Conservation (phyloP, 139 green algal genomes). For the Chlorella sp. region DNA sequence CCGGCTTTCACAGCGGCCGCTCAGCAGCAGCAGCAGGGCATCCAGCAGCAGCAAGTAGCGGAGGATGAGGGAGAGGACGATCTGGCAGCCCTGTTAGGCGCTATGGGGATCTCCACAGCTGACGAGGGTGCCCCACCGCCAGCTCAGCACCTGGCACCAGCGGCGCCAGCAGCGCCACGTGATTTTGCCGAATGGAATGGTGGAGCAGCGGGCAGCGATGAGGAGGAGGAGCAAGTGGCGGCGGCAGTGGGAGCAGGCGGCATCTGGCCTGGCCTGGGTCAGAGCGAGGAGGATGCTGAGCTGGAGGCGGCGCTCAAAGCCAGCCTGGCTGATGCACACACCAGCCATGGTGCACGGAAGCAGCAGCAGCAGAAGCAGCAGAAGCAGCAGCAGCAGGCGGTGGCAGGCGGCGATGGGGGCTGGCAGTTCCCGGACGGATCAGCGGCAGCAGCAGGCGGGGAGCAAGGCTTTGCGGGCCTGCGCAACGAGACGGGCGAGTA, state of each 20-base stretch:
- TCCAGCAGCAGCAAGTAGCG: neutral
- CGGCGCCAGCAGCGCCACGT: too few species aligned
- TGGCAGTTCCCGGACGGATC: too few species aligned
- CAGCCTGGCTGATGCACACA: neutral
- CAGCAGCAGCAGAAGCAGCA: neutral
- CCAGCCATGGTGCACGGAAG: neutral
- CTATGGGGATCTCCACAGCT: neutral
- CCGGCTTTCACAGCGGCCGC: neutral
- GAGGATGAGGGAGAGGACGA: neutral
- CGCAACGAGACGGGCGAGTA: constrained; percentile 78
- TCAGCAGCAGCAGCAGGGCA: neutral
- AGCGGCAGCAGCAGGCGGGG: neutral
- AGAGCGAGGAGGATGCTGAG: neutral
- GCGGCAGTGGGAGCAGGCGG: neutral
- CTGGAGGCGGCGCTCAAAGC: neutral
- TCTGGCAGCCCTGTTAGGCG: neutral
- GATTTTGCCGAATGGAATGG: neutral
- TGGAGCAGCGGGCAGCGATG: neutral
- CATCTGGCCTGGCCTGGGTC: neutral
- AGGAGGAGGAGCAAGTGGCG: neutral
- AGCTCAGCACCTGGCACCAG: neutral
- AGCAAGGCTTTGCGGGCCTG: constrained; percentile 44
- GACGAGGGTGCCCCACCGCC: neutral
- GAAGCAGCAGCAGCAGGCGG: neutral
- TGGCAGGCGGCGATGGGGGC: too few species aligned